These are phyloP conservation scores for Zymoseptoria pseudotritici DNA, from an alignment of 2,329 filamentous ascomycete genomes.

Conservation along the genomic window DNA sequence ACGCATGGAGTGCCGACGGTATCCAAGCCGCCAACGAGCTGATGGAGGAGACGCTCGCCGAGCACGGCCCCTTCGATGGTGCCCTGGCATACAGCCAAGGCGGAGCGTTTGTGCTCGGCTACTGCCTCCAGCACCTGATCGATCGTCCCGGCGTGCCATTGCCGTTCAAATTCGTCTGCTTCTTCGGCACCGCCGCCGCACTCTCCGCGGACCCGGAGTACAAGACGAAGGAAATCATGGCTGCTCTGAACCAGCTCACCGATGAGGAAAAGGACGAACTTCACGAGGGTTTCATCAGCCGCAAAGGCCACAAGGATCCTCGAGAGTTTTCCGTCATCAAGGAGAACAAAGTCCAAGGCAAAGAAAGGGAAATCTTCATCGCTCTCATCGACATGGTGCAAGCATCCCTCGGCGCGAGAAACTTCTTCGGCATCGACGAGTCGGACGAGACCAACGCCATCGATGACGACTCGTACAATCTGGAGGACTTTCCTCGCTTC, in stretches of 20 bases:
- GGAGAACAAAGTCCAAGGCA: neutral
- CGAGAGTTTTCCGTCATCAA: neutral
- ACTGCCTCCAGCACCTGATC: constrained; percentile 1
- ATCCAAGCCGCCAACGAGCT: constrained; percentile 1
- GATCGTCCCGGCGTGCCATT: constrained; percentile 1
- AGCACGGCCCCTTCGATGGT: neutral
- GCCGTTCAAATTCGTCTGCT: constrained; percentile 2
- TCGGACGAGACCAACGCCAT: constrained; percentile 1
- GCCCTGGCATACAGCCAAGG: neutral
- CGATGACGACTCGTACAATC: neutral
- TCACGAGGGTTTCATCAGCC: constrained; percentile 4
- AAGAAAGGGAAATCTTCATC: constrained; percentile 3
- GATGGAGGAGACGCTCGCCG: constrained; percentile 1
- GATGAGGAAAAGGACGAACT: constrained; percentile 3
- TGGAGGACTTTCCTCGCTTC: constrained; percentile 1
- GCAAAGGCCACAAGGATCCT: constrained; percentile 2
- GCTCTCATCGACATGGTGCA: constrained; percentile 4
- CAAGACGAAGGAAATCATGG: constrained; percentile 1
- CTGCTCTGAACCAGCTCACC: neutral
- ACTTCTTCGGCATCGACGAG: constrained; percentile 4
- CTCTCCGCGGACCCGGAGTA: constrained; percentile 3
- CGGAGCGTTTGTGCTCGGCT: neutral
- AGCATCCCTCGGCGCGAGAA: constrained; percentile 1
- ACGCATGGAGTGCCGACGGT: constrained; percentile 1
- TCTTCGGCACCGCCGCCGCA: constrained; percentile 2